phyloP scores from a whole-genome alignment of 1,139 yeast genomes.

The Suhomyces yuchorum region DNA sequence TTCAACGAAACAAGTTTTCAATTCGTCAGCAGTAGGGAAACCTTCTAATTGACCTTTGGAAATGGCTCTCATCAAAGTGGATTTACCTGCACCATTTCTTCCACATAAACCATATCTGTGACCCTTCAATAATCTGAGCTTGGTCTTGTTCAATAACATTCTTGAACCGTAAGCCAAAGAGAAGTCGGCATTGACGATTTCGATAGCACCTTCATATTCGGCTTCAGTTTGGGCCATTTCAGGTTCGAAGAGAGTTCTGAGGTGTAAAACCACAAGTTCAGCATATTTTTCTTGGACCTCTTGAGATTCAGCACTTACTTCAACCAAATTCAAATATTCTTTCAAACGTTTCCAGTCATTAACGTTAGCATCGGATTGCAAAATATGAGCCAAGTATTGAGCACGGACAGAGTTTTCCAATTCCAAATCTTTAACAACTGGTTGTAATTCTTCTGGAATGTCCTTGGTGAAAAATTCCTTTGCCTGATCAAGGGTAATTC shows the following conservation, averaged over 20 bases:
- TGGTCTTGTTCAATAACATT: constrained; percentile 93
- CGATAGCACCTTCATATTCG: constrained; percentile 58
- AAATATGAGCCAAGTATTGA: constrained; percentile 55
- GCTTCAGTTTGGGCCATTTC: constrained; percentile 54
- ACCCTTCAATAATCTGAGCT: constrained; percentile 83
- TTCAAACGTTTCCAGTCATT: constrained; percentile 83
- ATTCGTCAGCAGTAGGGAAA: constrained; percentile 85
- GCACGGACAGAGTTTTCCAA: constrained; percentile 38
- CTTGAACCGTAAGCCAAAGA: constrained; percentile 97
- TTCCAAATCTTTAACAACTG: constrained; percentile 26
- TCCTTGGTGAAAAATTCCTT: constrained; percentile 43
- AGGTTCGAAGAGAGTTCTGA: constrained; percentile 68
- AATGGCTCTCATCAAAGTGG: constrained; percentile 95
- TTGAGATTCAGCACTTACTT: constrained; percentile 35
- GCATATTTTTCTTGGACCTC: constrained; percentile 46
- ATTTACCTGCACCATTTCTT: constrained; percentile 98
- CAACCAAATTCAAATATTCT: constrained; percentile 55
- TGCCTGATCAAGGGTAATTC: constrained; percentile 62
- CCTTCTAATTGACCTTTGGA: constrained; percentile 98
- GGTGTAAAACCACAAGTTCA: constrained; percentile 49
- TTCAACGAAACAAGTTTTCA: constrained; percentile 95
- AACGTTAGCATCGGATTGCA: constrained; percentile 78
- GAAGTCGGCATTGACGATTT: constrained; percentile 90
- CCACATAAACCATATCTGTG: constrained; percentile 98
- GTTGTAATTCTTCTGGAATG: constrained; percentile 30